A percentile compares a stretch with the other conserved stretches of the same genome.
Conservation (phyloP, 257 asterid genomes). For the Nicotiana otophora region DNA sequence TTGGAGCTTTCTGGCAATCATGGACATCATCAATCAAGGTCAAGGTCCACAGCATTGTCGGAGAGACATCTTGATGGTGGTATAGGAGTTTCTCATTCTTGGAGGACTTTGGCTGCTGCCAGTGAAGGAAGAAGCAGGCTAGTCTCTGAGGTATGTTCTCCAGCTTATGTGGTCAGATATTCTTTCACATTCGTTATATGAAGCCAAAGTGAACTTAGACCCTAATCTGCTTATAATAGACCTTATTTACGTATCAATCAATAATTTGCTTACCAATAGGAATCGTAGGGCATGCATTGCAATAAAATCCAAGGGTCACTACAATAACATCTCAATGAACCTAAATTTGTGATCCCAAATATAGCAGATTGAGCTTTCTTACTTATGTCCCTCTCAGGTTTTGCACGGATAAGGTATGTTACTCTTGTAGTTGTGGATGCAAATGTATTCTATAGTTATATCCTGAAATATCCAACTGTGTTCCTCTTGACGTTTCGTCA, state of each 20-base stretch:
- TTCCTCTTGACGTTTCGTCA: neutral
- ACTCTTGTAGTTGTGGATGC: neutral
- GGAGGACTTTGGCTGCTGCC: constrained; percentile 44
- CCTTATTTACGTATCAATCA: neutral
- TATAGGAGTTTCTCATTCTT: constrained; percentile 46
- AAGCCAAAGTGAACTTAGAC: neutral
- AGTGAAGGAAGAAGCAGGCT: constrained; percentile 75
- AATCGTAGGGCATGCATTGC: neutral
- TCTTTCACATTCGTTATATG: neutral
- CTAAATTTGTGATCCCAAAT: neutral
- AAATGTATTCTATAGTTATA: too few relatives aligned
- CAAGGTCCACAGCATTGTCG: constrained; percentile 53
- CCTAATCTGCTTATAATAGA: neutral
- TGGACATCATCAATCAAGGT: constrained; percentile 35
- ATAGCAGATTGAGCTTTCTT: neutral
- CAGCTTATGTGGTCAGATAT: neutral
- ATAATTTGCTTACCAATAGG: neutral
- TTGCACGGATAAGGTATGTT: neutral
- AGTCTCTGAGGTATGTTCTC: constrained; percentile 61
- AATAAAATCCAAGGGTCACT: constrained; percentile 10
- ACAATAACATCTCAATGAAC: neutral
- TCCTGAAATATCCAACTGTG: neutral
- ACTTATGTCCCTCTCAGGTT: neutral
- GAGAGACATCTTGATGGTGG: constrained; percentile 73
- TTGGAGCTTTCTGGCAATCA: constrained; percentile 32